Conservation (phyloP, 306 rosid species). For the Fagus crenata region DNA sequence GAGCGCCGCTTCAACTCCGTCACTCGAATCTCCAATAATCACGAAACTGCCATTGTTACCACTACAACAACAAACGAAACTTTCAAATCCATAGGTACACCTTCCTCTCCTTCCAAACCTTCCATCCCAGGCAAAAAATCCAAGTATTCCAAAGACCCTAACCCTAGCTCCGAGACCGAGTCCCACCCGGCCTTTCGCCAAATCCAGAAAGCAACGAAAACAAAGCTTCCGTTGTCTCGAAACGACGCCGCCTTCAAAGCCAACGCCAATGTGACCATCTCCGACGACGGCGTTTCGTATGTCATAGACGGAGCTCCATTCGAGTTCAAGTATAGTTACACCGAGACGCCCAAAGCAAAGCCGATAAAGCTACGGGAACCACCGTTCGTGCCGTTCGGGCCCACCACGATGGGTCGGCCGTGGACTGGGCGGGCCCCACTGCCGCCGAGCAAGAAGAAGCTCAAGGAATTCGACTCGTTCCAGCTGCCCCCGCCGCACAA, state of each 20-base stretch:
- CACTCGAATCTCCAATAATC: constrained; percentile 25
- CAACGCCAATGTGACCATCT: constrained; percentile 47
- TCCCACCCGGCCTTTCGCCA: constrained; percentile 59
- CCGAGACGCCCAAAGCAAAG: constrained; percentile 76
- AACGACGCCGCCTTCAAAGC: constrained; percentile 20
- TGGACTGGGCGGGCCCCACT: constrained; percentile 86
- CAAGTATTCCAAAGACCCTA: constrained; percentile 57
- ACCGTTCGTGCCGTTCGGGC: constrained; percentile 71
- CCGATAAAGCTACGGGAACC: constrained; percentile 76
- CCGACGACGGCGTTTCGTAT: constrained; percentile 61
- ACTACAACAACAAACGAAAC: constrained; percentile 23
- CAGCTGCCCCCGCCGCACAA: constrained; percentile 74
- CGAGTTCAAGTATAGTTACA: constrained; percentile 93
- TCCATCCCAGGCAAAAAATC: constrained; percentile 70
- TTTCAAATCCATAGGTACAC: constrained; percentile 54
- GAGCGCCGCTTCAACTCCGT: constrained; percentile 63
- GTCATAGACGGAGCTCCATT: constrained; percentile 79
- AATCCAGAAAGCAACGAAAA: constrained; percentile 28
- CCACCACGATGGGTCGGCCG: constrained; percentile 67
- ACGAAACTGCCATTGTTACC: constrained; percentile 19
- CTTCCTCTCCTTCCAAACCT: constrained; percentile 66
- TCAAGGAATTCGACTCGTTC: constrained; percentile 78
- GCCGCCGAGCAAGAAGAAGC: constrained; percentile 75
- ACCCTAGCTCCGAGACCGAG: not conserved
- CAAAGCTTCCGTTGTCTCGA: constrained; percentile 7